Percentiles rank a stretch among this genome's conserved stretches.
These are phyloP conservation scores for Neurospora sp. DNA, from an alignment of 495 filamentous ascomycete species.

Conservation along the genomic window DNA sequence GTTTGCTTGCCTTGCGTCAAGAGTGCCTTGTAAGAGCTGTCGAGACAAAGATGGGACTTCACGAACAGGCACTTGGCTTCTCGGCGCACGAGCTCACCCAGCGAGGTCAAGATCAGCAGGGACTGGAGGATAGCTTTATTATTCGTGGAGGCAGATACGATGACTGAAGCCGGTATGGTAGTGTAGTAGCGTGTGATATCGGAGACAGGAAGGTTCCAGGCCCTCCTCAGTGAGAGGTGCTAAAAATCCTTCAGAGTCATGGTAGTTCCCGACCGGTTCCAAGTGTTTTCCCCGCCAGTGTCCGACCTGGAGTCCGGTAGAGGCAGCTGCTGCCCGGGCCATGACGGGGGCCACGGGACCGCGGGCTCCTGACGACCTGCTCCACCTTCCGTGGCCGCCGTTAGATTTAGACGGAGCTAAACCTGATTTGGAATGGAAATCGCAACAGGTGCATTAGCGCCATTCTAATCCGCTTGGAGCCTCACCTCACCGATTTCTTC, in stretches of 20 bases:
- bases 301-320: not conserved
- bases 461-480: not conserved
- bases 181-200: not conserved
- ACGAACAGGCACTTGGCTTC: not conserved
- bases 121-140: not conserved
- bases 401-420: not conserved
- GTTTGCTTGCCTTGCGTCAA: not conserved
- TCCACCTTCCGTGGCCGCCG: not conserved
- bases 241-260: not conserved
- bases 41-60: not conserved
- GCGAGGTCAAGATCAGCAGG: not conserved
- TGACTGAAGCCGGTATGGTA: not conserved
- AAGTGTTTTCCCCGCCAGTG: not conserved
- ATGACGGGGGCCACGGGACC: not conserved
- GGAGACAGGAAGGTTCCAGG: not conserved
- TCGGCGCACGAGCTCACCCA: not conserved
- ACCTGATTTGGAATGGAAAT: not conserved
- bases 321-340: not conserved
- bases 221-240: not conserved
- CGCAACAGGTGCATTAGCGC: not conserved
- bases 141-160: not conserved
- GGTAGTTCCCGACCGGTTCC: not conserved
- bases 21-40: not conserved
- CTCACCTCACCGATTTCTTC: not conserved
- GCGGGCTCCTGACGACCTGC: not conserved